Conservation (phyloP, 2,329 filamentous ascomycete species). For the Aureobasidium sp. region DNA sequence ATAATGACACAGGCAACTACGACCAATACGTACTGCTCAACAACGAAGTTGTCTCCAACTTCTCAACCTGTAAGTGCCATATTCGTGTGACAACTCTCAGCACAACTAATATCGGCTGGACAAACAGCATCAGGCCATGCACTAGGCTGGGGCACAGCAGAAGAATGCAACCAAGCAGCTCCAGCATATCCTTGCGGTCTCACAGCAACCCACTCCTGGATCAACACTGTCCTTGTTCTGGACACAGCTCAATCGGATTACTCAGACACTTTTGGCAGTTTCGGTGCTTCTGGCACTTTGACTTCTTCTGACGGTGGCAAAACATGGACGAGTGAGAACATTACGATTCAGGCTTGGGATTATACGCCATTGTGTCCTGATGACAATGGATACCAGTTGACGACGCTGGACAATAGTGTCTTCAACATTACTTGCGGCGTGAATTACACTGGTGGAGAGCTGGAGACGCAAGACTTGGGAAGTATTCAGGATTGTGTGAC, state of each 20-base stretch:
- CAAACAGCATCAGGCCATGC: not conserved
- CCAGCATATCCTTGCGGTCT: not conserved
- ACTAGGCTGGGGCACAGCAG: not conserved
- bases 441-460: not conserved
- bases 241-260: conserved; percentile 33
- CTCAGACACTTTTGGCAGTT: conserved; percentile 31
- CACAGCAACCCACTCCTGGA: conserved; percentile 29
- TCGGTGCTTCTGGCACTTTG: not conserved
- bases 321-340: not conserved
- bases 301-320: not conserved
- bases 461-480: not conserved
- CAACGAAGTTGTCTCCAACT: conserved; percentile 33
- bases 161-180: not conserved
- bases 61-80: conserved; percentile 39
- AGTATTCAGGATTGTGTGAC: not conserved
- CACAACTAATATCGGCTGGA: conserved; percentile 22
- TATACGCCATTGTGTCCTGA: not conserved
- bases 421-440: not conserved
- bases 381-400: not conserved
- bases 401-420: not conserved
- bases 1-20: conserved; percentile 35
- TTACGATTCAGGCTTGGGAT: not conserved
- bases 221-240: conserved; percentile 34
- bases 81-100: conserved; percentile 27
- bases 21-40: conserved; percentile 36